Evolutionary conservation across 805 yeast species (phyloP).

Genomic region (Ogataea degrootiae): DNA sequence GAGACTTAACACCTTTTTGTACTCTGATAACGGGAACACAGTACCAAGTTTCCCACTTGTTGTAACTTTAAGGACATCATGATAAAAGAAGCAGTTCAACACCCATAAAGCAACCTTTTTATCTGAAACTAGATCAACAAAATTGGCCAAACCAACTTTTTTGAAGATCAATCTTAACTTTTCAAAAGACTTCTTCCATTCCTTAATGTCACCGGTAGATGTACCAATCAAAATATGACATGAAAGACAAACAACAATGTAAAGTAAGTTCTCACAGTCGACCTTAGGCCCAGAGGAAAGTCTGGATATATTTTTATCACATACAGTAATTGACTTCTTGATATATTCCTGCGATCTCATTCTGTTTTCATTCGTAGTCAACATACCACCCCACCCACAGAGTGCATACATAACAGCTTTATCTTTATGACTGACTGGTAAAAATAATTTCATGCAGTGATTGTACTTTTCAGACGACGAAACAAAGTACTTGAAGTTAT

Average conservation of each 20-base stretch:
- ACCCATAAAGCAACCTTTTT: conserved; percentile 12
- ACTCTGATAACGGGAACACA: conserved; percentile 18
- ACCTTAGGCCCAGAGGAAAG: neutral
- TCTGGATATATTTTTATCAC: conserved; percentile 1
- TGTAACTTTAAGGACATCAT: conserved; percentile 22
- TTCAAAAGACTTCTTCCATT: conserved; percentile 19
- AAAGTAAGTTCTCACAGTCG: conserved; percentile 7
- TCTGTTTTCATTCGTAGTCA: conserved; percentile 5
- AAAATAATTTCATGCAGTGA: conserved; percentile 6
- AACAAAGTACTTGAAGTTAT: conserved; percentile 1
- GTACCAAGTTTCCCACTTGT: conserved; percentile 18
- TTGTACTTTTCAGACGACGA: conserved; percentile 8
- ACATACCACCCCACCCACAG: conserved; percentile 14
- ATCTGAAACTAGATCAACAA: conserved; percentile 6
- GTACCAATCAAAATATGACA: conserved; percentile 17
- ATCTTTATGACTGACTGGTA: conserved; percentile 8
- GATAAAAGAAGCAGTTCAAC: conserved; percentile 19
- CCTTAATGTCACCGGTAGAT: conserved; percentile 13
- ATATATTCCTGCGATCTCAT: conserved; percentile 4
- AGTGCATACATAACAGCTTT: conserved; percentile 9
- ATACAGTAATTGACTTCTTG: conserved; percentile 3
- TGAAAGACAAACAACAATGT: conserved; percentile 13
- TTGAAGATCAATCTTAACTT: conserved; percentile 8
- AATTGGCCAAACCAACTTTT: conserved; percentile 10
- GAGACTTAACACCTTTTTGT: conserved; percentile 8